A percentile compares a stretch with the other conserved stretches of the same genome.
These are phyloP conservation scores for Saturnispora quitensis DNA, from an alignment of 805 yeast genomes.

Conservation along the genomic window DNA sequence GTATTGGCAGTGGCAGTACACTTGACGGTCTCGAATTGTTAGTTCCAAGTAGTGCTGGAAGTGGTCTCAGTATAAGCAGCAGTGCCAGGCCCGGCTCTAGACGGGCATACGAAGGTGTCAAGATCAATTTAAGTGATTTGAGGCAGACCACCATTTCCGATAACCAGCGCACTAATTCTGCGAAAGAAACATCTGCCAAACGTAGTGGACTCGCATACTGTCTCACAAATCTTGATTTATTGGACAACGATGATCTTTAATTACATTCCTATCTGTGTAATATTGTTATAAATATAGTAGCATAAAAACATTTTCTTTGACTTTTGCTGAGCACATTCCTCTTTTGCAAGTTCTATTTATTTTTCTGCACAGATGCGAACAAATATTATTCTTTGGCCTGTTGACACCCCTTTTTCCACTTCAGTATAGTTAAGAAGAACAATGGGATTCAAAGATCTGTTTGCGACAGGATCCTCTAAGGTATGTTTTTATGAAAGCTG, in stretches of 20 bases:
- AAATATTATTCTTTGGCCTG: not conserved
- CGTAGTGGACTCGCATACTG: slow-evolving; percentile 14
- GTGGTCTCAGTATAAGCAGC: not conserved
- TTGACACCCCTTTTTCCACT: not conserved
- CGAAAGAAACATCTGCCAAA: not conserved
- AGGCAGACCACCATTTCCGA: not conserved
- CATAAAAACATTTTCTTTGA: not conserved
- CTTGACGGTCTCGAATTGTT: slow-evolving; percentile 8
- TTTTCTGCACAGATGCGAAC: not conserved
- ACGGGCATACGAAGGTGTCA: not conserved
- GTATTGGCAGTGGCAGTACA: not conserved
- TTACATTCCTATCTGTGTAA: not conserved
- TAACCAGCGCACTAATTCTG: not conserved
- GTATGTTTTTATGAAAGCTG: slow-evolving; percentile 13
- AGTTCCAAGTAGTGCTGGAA: not conserved
- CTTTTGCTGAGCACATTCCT: not conserved
- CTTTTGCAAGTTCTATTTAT: not conserved
- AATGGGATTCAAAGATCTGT: slow-evolving; percentile 22
- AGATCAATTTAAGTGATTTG: not conserved
- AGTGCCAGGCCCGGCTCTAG: not conserved
- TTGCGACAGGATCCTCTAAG: slow-evolving; percentile 22
- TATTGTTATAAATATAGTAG: not conserved
- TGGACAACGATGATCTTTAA: not conserved
- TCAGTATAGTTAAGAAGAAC: not conserved
- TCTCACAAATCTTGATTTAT: slow-evolving; percentile 9